Evolutionary conservation across 2,329 filamentous ascomycete genomes (phyloP).

Genomic region (Passalora sequoiae): DNA sequence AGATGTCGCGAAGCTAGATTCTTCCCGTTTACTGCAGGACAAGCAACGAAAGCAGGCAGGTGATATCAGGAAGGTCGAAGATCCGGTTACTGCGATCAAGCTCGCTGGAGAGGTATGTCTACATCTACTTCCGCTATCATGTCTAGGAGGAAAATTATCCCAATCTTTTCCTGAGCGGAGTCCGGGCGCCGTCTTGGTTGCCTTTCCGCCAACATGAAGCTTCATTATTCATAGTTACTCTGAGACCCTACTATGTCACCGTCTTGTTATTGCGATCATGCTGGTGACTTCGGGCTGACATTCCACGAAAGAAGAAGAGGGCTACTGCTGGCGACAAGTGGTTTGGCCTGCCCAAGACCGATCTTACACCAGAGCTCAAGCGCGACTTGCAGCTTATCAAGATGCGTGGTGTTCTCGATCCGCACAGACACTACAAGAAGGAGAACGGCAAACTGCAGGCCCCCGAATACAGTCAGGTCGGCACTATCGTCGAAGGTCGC

Average conservation of each 20-base stretch:
- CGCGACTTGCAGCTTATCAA: conserved; percentile 83
- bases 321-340: conserved; percentile 72
- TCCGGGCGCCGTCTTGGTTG: conserved; percentile 72
- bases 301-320: conserved; percentile 48
- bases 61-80: conserved; percentile 50
- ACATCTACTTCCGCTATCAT: conserved; percentile 22
- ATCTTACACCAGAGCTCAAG: conserved; percentile 78
- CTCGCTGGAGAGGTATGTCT: conserved; percentile 49
- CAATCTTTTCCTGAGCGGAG: conserved; percentile 67
- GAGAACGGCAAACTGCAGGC: conserved; percentile 63
- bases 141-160: conserved; percentile 73
- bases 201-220: conserved; percentile 66
- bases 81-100: conserved; percentile 46
- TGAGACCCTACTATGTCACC: conserved; percentile 43
- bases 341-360: conserved; percentile 82
- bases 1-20: conserved; percentile 51
- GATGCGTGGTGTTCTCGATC: conserved; percentile 83
- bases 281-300: conserved; percentile 23
- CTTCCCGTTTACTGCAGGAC: conserved; percentile 46
- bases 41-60: conserved; percentile 41
- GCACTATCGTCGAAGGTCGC: conserved; percentile 80
- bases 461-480: conserved; percentile 82
- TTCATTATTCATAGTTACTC: conserved; percentile 70
- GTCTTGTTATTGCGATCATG: conserved; percentile 7
- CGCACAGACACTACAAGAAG: conserved; percentile 89